Conservation (phyloP, 2,329 filamentous ascomycete genomes). For the Arachnomyces sp. region DNA sequence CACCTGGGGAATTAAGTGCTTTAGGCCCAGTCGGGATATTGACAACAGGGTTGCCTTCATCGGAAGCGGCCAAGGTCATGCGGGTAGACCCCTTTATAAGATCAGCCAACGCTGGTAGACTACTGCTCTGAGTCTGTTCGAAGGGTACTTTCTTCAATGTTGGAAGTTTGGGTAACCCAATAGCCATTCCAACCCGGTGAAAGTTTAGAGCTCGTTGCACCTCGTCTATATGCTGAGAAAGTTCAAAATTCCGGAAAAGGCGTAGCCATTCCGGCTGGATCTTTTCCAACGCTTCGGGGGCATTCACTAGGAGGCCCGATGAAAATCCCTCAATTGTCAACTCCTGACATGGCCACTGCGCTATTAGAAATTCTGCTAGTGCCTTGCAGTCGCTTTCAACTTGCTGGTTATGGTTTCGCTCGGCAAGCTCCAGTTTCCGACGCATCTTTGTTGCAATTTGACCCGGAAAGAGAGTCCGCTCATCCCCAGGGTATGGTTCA, state of each 20-base stretch:
- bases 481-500: slow-evolving; percentile 6
- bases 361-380: slow-evolving; percentile 11
- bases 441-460: slow-evolving; percentile 2
- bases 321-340: slow-evolving; percentile 5
- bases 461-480: neutral
- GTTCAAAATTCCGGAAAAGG: slow-evolving; percentile 41
- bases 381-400: slow-evolving; percentile 6
- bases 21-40: neutral
- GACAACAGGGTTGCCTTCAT: neutral
- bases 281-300: slow-evolving; percentile 28
- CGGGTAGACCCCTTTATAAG: no score
- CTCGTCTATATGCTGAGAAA: slow-evolving; percentile 36
- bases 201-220: slow-evolving; percentile 36
- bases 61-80: no score
- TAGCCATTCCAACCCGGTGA: slow-evolving; percentile 8
- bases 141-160: slow-evolving; percentile 43
- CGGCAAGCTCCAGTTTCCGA: slow-evolving; percentile 3
- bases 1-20: no score
- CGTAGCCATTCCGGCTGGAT: slow-evolving; percentile 42
- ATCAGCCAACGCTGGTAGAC: no score
- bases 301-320: slow-evolving; percentile 14
- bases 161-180: neutral
- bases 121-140: slow-evolving; percentile 29
- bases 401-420: neutral
- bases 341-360: slow-evolving; percentile 10